Percentiles rank a stretch among this genome's conserved stretches.
Evolutionary conservation across 352 stramenopile species (phyloP).

Genomic region (Globisporangium apiculatum): DNA sequence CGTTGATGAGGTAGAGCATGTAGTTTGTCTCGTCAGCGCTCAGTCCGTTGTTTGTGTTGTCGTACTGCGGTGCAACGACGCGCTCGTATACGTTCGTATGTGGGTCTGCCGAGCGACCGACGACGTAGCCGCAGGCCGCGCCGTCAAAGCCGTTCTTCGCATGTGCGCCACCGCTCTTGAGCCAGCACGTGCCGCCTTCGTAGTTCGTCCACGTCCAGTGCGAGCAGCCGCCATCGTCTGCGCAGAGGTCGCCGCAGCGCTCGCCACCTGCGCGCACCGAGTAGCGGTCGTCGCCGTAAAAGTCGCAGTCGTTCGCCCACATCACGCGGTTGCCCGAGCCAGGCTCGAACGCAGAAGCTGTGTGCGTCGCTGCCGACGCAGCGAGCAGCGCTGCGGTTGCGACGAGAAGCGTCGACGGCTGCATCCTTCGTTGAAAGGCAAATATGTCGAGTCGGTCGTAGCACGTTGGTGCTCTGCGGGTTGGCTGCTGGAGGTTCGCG

Average conservation of each 20-base stretch:
- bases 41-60: slow-evolving; percentile 20
- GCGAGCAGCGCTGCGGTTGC: not conserved
- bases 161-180: slow-evolving; percentile 26
- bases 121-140: slow-evolving; percentile 29
- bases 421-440: not conserved
- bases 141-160: slow-evolving; percentile 16
- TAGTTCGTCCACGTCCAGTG: slow-evolving; percentile 53
- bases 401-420: not conserved
- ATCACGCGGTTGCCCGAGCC: slow-evolving; percentile 11
- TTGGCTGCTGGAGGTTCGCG: not conserved
- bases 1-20: slow-evolving; percentile 50
- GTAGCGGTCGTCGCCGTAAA: slow-evolving; percentile 14
- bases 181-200: slow-evolving; percentile 45
- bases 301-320: slow-evolving; percentile 16
- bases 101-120: slow-evolving; percentile 17
- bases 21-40: slow-evolving; percentile 21
- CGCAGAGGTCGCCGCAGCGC: slow-evolving; percentile 13
- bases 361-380: not conserved
- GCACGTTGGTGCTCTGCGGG: not conserved
- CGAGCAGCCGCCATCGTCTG: slow-evolving; percentile 21
- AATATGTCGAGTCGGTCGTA: not conserved
- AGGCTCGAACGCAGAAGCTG: not conserved
- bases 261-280: slow-evolving; percentile 4
- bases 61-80: slow-evolving; percentile 2
- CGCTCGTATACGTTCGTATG: too few species aligned